Evolutionary conservation across 179 eudicot species (phyloP), one percentile per base, ranked within the genome.

Genomic region (Monotropa hypopitys): DNA sequence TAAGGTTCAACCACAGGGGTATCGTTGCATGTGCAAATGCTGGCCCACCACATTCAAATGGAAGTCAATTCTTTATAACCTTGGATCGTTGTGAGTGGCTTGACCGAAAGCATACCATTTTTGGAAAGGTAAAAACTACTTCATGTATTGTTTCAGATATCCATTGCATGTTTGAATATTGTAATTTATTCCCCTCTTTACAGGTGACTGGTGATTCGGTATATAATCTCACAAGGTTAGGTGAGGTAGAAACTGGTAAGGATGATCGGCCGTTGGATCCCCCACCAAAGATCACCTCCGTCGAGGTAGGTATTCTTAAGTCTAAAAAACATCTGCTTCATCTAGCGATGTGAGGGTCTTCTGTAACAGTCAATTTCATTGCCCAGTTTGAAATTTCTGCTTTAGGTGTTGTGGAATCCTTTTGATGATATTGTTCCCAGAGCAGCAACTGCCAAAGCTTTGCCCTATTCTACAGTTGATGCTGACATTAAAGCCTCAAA

Each of bases 11-110:
- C 76, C 99, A 93, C 82, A 90, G 99, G 86, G 99, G 99, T 57
- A 81, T 95, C 84, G 92, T 95, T 73, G 99, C 99, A 38, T 91
- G 97, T 84, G 99, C 99, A 53, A 92, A 92, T 86, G 78, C 97
- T 82, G 97, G 95, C 42, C 56, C 88, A 56, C 92, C 98, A 23
- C 90, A 95, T 84, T 84, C 99, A 78, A 95, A 95, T 81, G 98
- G 92, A 72, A 95, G 99, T 81, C 99, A 95, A 73, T 95, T 95
- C 84, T 95, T 93, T 70, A 84, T 93, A 70, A 87, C 95, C 6
- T 76, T 93, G 81, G 99, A 95, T 78, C 95, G 96, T 42, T 95
- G 98, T 87, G 99, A 95, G 74, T 93, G 97, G 97, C 93, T 95
- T 86, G 98, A 95, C 81, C 83, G 83, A 78, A 95, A 93, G 83